Evolutionary conservation across 805 yeast species (phyloP), one percentile per base, ranked within the genome.

Genomic region (Sugiyamaella boreocaroliniensis): DNA sequence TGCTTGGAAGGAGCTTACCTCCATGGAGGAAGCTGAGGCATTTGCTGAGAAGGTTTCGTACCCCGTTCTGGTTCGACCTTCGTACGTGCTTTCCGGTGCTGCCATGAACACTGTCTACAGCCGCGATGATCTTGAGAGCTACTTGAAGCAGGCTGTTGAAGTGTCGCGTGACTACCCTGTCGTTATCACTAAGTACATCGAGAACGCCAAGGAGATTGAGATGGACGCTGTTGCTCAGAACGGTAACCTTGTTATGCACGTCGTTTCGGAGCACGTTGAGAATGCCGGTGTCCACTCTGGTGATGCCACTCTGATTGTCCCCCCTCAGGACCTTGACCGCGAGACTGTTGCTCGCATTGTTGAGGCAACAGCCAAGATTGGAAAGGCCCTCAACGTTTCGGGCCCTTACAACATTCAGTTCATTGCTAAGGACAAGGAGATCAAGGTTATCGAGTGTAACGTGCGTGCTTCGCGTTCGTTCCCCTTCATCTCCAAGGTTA

Each of bases 231-330:
- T 92, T 66, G 98, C 99, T 43, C 81, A 80, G 69, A 87, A 92
- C 65, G 99, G 99, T 71, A 82, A 89, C 71, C 77, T 92, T 73
- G 80, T 93, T 62, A 88, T 92, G 89, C 98, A 92, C 70, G 98
- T 89, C 68, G 97, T 92, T 54, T 89, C 97, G 52, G 98, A 93
- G 73, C 99, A 92, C 70, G 97, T 93, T 60, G 99, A 92, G 75
- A 92, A 92, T 68, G 99, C 99, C 26, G 99, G 99, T 80, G 97
- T 92, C 44, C 99, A 92, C 73, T 92, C 98, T 49, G 99, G 99
- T 78, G 99, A 92, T 72, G 99, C 99, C 56, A 93, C 98, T 47
- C 75, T 92, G 66, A 86, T 92, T 69, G 95, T 92, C 54, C 99
- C 99, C 51, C 97, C 97, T 49, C 97, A 92, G 75, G 95, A 88